Conservation (phyloP, 768 basidiomycete genomes). For the Coprinopsis strossmayeri region DNA sequence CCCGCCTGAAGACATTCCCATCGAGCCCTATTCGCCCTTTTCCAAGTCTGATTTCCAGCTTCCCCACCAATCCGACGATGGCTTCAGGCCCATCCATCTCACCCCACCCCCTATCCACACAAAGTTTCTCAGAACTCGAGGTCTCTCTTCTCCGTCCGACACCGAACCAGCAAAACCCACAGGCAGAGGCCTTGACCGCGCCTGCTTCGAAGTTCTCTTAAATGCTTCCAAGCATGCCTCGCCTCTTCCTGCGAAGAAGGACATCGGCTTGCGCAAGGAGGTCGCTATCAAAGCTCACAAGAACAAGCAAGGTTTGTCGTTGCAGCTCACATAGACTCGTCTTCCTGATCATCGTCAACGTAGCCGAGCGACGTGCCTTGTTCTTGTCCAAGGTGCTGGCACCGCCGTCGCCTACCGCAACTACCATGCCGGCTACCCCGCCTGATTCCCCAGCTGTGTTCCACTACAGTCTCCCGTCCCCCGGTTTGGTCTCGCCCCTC, state of each 20-base stretch:
- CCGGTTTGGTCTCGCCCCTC: slow-evolving; percentile 58
- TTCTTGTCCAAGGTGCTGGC: slow-evolving; percentile 71
- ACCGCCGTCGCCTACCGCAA: slow-evolving; percentile 57
- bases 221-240: slow-evolving; percentile 54
- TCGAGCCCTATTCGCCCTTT: slow-evolving; percentile 63
- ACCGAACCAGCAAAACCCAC: slow-evolving; percentile 17
- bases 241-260: slow-evolving; percentile 40
- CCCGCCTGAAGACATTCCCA: slow-evolving; percentile 41
- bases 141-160: slow-evolving; percentile 33
- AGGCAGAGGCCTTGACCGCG: slow-evolving; percentile 52
- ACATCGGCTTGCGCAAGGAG: slow-evolving; percentile 62
- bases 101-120: slow-evolving; percentile 48
- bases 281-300: slow-evolving; percentile 66
- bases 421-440: slow-evolving; percentile 53
- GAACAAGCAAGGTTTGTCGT: slow-evolving; percentile 61
- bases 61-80: slow-evolving; percentile 35
- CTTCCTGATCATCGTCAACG: not conserved
- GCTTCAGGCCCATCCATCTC: slow-evolving; percentile 51
- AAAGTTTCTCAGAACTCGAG: slow-evolving; percentile 36
- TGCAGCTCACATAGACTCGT: not conserved
- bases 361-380: slow-evolving; percentile 67
- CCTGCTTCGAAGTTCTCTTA: slow-evolving; percentile 60
- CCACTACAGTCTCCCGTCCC: slow-evolving; percentile 64
- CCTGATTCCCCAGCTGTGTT: slow-evolving; percentile 66
- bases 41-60: slow-evolving; percentile 22